Percentiles rank a stretch among this genome's conserved stretches.
These are phyloP conservation scores for Litsea cubeba DNA, from an alignment of 164 flowering plant species.

Conservation along the genomic window DNA sequence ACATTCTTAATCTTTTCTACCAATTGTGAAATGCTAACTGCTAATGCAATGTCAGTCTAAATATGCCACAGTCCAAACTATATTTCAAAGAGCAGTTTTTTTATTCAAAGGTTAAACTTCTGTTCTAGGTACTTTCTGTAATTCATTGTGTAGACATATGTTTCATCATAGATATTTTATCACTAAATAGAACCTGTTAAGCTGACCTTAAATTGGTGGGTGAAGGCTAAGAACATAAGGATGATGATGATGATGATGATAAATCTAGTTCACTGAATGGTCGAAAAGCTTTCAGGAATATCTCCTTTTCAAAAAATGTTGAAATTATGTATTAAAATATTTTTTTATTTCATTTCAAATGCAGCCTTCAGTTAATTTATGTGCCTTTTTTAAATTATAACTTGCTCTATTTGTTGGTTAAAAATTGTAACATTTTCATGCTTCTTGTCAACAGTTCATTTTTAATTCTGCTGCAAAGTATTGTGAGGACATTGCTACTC, in stretches of 20 bases:
- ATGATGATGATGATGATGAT: too few species aligned
- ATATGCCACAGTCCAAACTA: background rate
- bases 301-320: background rate
- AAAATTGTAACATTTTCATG: background rate
- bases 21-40: background rate
- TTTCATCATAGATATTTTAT: too few species aligned
- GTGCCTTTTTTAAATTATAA: too few species aligned
- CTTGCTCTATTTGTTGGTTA: background rate
- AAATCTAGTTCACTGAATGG: background rate
- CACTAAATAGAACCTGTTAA: too few species aligned
- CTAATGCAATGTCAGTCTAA: background rate
- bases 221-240: too few species aligned
- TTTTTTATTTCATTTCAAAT: background rate
- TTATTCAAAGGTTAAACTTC: too few species aligned
- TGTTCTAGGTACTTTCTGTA: too few species aligned
- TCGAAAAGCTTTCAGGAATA: background rate
- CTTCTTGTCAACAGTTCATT: constrained; percentile 35
- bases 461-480: constrained; percentile 39
- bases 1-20: background rate
- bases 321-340: background rate
- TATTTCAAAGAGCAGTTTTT: too few species aligned
- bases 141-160: too few species aligned
- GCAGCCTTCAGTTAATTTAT: background rate
- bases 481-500: constrained; percentile 47
- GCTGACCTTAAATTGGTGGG: too few species aligned